A percentile compares a stretch with the other conserved stretches of the same genome.
Conservation (phyloP, 768 basidiomycete species). For the Russula sp. region DNA sequence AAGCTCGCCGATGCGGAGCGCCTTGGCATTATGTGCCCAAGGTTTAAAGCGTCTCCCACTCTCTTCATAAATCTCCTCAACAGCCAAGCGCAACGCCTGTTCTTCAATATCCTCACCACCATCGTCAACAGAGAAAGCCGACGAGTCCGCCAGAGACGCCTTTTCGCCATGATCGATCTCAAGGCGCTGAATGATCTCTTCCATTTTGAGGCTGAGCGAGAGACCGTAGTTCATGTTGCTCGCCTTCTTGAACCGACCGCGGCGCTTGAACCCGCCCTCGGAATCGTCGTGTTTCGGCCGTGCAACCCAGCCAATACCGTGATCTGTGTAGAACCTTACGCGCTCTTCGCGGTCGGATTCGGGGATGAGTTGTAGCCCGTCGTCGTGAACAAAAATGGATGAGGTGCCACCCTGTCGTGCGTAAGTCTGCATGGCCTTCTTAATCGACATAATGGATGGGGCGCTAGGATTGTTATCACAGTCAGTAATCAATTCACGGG, state of each 20-base stretch:
- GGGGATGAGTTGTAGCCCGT: conserved; percentile 69
- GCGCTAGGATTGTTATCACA: conserved; percentile 41
- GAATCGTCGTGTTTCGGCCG: conserved; percentile 64
- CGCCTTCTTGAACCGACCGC: conserved; percentile 92
- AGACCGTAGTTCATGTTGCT: conserved; percentile 87
- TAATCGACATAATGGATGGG: conserved; percentile 72
- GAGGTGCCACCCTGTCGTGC: conserved; percentile 86
- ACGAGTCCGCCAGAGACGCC: conserved; percentile 37
- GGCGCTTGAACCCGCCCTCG: conserved; percentile 72
- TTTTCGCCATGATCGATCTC: conserved; percentile 42
- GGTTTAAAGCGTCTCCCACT: conserved; percentile 60
- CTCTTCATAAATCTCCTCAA: conserved; percentile 68
- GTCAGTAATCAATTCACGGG: not conserved
- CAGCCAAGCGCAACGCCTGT: conserved; percentile 63
- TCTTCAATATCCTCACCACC: conserved; percentile 63
- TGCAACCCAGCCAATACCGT: conserved; percentile 81
- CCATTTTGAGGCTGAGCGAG: conserved; percentile 62
- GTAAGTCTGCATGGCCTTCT: conserved; percentile 89
- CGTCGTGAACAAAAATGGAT: conserved; percentile 77
- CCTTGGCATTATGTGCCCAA: conserved; percentile 73
- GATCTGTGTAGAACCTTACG: conserved; percentile 69
- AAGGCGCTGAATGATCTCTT: conserved; percentile 47
- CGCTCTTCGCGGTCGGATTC: conserved; percentile 63
- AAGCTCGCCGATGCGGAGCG: conserved; percentile 73
- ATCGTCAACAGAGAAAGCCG: conserved; percentile 38